Conservation (phyloP, 768 basidiomycete species). For the Candolleomyces efflorescens region DNA sequence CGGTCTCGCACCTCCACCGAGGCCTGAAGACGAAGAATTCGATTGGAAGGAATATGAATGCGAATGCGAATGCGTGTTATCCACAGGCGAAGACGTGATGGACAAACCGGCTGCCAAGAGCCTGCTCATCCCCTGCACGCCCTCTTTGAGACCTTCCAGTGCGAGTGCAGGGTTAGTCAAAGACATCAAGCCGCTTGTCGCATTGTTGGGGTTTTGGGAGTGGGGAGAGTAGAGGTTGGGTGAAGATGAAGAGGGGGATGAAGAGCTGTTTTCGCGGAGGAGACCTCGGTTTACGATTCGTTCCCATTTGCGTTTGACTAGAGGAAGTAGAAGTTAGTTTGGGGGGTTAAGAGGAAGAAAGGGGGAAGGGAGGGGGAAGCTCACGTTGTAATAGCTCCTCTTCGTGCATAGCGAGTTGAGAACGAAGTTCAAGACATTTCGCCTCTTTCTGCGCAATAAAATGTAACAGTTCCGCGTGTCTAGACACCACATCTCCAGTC, state of each 20-base stretch:
- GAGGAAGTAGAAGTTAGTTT: neutral
- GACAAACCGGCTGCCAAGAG: constrained; percentile 47
- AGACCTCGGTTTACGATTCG: constrained; percentile 68
- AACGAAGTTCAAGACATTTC: constrained; percentile 75
- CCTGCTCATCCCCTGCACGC: constrained; percentile 55
- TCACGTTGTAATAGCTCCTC: constrained; percentile 62
- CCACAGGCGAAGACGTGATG: no score
- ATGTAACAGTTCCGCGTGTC: constrained; percentile 76
- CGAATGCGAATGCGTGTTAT: no score
- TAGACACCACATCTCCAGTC: constrained; percentile 22
- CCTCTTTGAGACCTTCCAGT: constrained; percentile 61
- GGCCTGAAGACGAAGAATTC: no score
- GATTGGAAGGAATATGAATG: neutral
- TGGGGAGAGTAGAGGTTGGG: neutral
- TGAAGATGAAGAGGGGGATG: constrained; percentile 13
- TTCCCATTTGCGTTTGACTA: constrained; percentile 84
- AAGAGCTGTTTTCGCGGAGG: constrained; percentile 25
- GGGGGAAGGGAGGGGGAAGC: constrained; percentile 14
- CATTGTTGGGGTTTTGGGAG: neutral
- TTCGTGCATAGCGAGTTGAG: constrained; percentile 70
- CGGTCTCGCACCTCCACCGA: neutral
- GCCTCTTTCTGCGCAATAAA: constrained; percentile 87
- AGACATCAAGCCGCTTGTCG: constrained; percentile 6
- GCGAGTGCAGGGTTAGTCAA: constrained; percentile 30
- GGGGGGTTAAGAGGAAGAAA: no score